Percentiles rank a stretch among this genome's conserved stretches.
Evolutionary conservation across 2,329 filamentous ascomycete genomes (phyloP).

Genomic region (Metarhizium album): DNA sequence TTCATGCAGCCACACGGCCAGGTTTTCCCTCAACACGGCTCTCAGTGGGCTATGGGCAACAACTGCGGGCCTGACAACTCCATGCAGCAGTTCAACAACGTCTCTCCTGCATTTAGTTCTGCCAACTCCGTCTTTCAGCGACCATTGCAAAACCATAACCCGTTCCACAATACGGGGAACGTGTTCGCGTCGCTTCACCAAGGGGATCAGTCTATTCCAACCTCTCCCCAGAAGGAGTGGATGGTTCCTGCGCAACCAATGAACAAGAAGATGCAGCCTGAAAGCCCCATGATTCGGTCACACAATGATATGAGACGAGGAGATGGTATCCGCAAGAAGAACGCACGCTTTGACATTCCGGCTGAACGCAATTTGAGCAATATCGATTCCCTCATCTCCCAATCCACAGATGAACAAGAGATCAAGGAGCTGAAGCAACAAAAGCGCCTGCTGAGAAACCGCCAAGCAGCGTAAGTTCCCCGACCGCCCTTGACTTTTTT

Average conservation of each 20-base stretch:
- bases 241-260: constrained; percentile 37
- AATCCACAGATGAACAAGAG: constrained; percentile 81
- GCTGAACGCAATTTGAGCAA: constrained; percentile 86
- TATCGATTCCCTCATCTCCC: constrained; percentile 85
- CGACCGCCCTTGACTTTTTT: constrained; percentile 5
- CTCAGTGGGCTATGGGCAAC: constrained; percentile 53
- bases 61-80: constrained; percentile 66
- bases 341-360: constrained; percentile 93
- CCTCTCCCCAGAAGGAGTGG: constrained; percentile 50
- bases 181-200: constrained; percentile 42
- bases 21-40: constrained; percentile 27
- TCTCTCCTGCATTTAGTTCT: constrained; percentile 45
- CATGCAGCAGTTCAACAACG: constrained; percentile 52
- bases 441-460: constrained; percentile 86
- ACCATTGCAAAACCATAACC: constrained; percentile 40
- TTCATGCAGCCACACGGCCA: constrained; percentile 48
- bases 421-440: constrained; percentile 98
- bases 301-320: constrained; percentile 69
- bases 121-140: constrained; percentile 42
- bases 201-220: constrained; percentile 38
- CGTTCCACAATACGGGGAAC: constrained; percentile 43
- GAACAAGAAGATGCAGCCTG: constrained; percentile 52
- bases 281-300: constrained; percentile 59
- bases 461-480: constrained; percentile 78
- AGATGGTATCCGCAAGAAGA: constrained; percentile 97